Base-by-base conservation (phyloP, 306 rosid genomes). In the Quercus gilva region DNA sequence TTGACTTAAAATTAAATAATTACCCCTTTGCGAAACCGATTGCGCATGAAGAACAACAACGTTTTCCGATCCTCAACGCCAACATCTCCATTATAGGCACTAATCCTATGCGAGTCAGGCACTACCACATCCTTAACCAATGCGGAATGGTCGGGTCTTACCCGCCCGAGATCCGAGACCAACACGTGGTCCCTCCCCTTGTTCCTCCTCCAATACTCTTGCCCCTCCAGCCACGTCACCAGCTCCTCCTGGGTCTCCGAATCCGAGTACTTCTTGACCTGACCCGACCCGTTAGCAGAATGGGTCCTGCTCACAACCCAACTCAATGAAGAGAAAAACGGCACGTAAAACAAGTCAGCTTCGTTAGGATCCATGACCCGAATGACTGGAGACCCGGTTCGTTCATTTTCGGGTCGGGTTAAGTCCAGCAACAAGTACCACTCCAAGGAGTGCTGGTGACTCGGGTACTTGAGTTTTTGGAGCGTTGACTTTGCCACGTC, bases 1-100 rank as follows among this genome's bases (percentile, higher is more conserved):
- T 49, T 12, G 17, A 49, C 12, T 49, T 49, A 12, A 10, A 49
- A 0, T 49, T 28, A 49, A 41, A 41, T 41, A 41, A 41, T 41
- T 84, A 95, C 99, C 97, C 90, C 97, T 83, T 95, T 93, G 51
- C 98, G 97, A 73, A 78, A 93, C 18, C 98, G 91, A 77, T 90
- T 89, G 68, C 99, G 98, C 99, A 95, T 95, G 79, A 95, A 95
- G 85, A 95, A 95, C 82, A 94, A 71, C 92, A 91, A 82, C 0
- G 96, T 89, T 5, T 71, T 75, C 71, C 99, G 98, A 25, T 84
- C 72, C 14, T 76, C 86, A 26, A 87, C 61, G 3, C 90, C 83
- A 0, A 90, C 72, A 2, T 74, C 90, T 26, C 99, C 99, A 0
- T 20, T 73, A 68, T 87, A 93, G 6, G 77, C 20, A 71, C 51